These are phyloP conservation scores for Amylocarpus encephaloides DNA, from an alignment of 2,329 filamentous ascomycete species.

Conservation along the genomic window DNA sequence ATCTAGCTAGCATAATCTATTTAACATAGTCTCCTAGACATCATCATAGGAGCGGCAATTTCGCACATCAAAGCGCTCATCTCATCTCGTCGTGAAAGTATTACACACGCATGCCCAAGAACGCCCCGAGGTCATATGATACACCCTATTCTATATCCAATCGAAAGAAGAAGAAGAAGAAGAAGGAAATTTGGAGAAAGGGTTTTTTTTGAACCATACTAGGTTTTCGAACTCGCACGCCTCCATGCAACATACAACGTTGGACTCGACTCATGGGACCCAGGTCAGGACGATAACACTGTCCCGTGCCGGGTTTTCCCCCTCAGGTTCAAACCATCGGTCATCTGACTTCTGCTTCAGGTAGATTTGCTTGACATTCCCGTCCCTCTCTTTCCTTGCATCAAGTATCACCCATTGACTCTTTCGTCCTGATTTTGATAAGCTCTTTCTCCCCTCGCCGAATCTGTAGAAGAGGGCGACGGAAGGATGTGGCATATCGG, in stretches of 20 bases:
- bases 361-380: slow-evolving; percentile 48
- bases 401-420: slow-evolving; percentile 48
- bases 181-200: no score
- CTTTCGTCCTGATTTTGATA: slow-evolving; percentile 44
- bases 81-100: no score
- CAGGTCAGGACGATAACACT: slow-evolving; percentile 27
- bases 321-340: slow-evolving; percentile 39
- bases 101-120: no score
- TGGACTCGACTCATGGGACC: slow-evolving; percentile 21
- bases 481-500: slow-evolving; percentile 27
- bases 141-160: not conserved
- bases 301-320: slow-evolving; percentile 19
- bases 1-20: no score
- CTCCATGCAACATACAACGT: no score
- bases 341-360: slow-evolving; percentile 45
- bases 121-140: no score
- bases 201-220: no score
- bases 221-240: no score
- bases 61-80: no score
- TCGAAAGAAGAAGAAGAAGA: not conserved
- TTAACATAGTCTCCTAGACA: no score
- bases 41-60: no score
- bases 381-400: slow-evolving; percentile 41
- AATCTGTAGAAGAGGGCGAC: slow-evolving; percentile 36
- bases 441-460: slow-evolving; percentile 41